Evolutionary conservation across 1,284 basidiomycete genomes (phyloP).

Genomic region (Ceratobasidium sp.): DNA sequence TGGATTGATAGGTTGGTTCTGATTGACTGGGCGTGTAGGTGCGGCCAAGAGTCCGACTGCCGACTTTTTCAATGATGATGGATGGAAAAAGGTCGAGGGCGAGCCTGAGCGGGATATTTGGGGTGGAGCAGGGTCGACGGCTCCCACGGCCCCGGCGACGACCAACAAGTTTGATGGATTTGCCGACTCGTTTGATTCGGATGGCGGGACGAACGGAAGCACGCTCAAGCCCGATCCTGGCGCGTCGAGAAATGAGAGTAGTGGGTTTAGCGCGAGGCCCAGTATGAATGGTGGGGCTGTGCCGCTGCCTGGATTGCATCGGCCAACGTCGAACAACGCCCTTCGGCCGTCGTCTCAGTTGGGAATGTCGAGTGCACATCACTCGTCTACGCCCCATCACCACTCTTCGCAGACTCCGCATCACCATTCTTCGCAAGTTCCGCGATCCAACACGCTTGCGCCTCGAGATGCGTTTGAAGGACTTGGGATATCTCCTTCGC

Average conservation of each 20-base stretch:
- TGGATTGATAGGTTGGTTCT: not conserved
- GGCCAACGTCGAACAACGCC: not conserved
- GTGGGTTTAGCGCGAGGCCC: not conserved
- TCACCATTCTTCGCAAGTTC: slow-evolving; percentile 36
- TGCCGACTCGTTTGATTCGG: slow-evolving; percentile 41
- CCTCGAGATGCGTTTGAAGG: slow-evolving; percentile 76
- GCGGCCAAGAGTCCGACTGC: slow-evolving; percentile 26
- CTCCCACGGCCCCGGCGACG: not conserved
- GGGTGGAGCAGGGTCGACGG: slow-evolving; percentile 21
- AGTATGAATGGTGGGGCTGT: not conserved
- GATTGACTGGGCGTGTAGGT: not conserved
- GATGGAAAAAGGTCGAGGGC: slow-evolving; percentile 20
- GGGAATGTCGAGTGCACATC: not conserved
- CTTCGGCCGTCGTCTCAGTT: not conserved
- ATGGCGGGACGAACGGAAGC: slow-evolving; percentile 6
- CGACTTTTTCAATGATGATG: slow-evolving; percentile 31
- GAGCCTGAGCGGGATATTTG: slow-evolving; percentile 29
- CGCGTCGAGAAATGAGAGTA: not conserved
- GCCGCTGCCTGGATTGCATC: slow-evolving; percentile 1
- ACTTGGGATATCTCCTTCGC: slow-evolving; percentile 57
- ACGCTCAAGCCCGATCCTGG: not conserved
- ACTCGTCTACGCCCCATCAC: too few relatives aligned
- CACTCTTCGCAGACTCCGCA: not conserved
- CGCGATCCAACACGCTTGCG: slow-evolving; percentile 43
- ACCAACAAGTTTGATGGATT: slow-evolving; percentile 41